Evolutionary conservation across 1,284 basidiomycete species (phyloP).

Genomic region (Grifola frondosa): DNA sequence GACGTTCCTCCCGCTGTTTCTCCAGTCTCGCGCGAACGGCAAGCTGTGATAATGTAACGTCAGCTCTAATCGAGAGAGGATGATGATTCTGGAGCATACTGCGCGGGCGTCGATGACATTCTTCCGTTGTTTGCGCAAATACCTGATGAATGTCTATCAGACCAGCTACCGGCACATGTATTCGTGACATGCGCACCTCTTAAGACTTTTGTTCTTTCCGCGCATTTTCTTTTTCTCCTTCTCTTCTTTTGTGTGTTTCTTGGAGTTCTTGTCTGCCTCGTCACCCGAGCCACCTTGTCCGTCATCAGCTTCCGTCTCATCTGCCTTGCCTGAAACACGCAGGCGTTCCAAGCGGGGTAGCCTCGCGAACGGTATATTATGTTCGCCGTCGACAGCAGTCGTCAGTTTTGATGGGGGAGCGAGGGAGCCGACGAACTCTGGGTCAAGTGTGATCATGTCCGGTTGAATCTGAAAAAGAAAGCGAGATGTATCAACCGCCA

Average conservation of each 20-base stretch:
- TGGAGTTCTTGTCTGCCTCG: conserved; percentile 33
- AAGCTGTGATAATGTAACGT: conserved; percentile 40
- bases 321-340: conserved; percentile 68
- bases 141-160: conserved; percentile 35
- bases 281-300: conserved; percentile 34
- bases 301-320: conserved; percentile 54
- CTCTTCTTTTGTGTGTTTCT: conserved; percentile 40
- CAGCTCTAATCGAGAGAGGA: conserved; percentile 4
- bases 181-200: conserved; percentile 48
- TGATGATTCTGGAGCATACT: conserved; percentile 46
- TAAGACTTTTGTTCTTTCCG: conserved; percentile 82
- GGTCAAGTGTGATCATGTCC: conserved; percentile 91
- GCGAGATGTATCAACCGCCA: background rate
- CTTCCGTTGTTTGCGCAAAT: conserved; percentile 85
- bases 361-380: conserved; percentile 65
- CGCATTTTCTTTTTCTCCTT: conserved; percentile 82
- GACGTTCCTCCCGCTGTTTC: conserved; percentile 58
- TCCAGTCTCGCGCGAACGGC: conserved; percentile 69
- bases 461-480: conserved; percentile 70
- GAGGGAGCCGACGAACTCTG: conserved; percentile 78
- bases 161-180: background rate
- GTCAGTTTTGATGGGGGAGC: conserved; percentile 61
- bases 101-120: conserved; percentile 89
- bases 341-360: conserved; percentile 76
- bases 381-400: conserved; percentile 50